Conservation (phyloP, 177 flowering plant species). For the Vitis hybrid region DNA sequence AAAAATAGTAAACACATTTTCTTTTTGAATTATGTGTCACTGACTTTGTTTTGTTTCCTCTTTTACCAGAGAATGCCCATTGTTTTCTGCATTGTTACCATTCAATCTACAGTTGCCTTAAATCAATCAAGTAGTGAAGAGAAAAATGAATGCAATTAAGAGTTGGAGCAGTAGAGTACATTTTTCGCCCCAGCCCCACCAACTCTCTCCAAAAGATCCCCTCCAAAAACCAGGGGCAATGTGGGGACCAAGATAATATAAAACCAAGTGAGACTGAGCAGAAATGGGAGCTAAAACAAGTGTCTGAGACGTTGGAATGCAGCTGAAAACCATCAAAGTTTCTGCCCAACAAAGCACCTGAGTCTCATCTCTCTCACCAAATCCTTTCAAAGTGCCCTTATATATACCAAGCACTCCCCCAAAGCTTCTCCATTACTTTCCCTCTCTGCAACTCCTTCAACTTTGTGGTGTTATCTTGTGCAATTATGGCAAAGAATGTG, state of each 20-base stretch:
- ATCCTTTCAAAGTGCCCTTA: too few species aligned
- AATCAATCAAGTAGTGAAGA: too few species aligned
- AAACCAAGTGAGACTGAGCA: neutral
- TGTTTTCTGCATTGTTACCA: too few species aligned
- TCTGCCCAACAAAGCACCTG: neutral
- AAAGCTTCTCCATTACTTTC: neutral
- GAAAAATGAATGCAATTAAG: too few species aligned
- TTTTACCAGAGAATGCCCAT: too few species aligned
- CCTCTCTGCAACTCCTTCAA: slow-evolving; percentile 4
- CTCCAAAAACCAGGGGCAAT: neutral
- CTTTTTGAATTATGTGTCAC: neutral
- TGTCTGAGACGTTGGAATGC: slow-evolving; percentile 10
- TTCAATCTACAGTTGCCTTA: too few species aligned
- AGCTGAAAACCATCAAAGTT: slow-evolving; percentile 26
- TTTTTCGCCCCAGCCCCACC: too few species aligned
- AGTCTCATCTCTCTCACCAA: neutral
- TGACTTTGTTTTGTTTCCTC: neutral
- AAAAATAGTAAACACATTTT: neutral
- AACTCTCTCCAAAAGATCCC: neutral
- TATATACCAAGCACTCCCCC: too few species aligned
- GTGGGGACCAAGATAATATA: neutral
- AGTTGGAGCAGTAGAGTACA: too few species aligned
- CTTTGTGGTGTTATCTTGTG: neutral
- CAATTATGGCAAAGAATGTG: slow-evolving; percentile 29
- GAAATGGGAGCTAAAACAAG: neutral